These are phyloP conservation scores for Clavispora fructus DNA, from an alignment of 805 yeast species.

Conservation along the genomic window DNA sequence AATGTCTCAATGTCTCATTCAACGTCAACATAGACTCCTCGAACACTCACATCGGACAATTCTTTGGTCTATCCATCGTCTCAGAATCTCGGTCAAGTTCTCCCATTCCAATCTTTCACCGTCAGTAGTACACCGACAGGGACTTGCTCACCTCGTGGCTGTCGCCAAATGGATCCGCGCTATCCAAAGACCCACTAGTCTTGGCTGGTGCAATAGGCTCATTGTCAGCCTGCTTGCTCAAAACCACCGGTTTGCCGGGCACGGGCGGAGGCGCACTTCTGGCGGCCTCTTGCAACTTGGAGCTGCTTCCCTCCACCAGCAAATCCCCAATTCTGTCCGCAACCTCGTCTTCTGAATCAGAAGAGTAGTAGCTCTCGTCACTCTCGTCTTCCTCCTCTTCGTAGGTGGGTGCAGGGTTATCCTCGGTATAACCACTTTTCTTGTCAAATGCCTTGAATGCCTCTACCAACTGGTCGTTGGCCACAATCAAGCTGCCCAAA, in stretches of 20 bases:
- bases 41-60: no score
- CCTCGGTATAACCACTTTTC: slow-evolving; percentile 37
- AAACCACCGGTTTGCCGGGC: slow-evolving; percentile 20
- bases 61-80: not conserved
- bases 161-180: slow-evolving; percentile 20
- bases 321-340: slow-evolving; percentile 6
- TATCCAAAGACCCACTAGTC: slow-evolving; percentile 21
- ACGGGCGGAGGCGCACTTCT: slow-evolving; percentile 21
- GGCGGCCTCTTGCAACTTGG: slow-evolving; percentile 5
- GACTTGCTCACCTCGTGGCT: slow-evolving; percentile 5
- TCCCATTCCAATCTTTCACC: not conserved
- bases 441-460: slow-evolving; percentile 68
- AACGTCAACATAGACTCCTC: no score
- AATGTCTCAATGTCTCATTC: no score
- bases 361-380: slow-evolving; percentile 38
- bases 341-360: slow-evolving; percentile 22
- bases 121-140: not conserved
- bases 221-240: not conserved
- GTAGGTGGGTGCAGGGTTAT: slow-evolving; percentile 32
- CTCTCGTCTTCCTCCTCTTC: slow-evolving; percentile 23
- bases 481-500: slow-evolving; percentile 79
- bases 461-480: slow-evolving; percentile 83
- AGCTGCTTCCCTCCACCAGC: slow-evolving; percentile 11
- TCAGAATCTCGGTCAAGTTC: no score
- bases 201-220: slow-evolving; percentile 13